Evolutionary conservation across 2,329 filamentous ascomycete genomes (phyloP), one percentile per base, ranked within the genome.

Genomic region (Fusarium haematococcum): DNA sequence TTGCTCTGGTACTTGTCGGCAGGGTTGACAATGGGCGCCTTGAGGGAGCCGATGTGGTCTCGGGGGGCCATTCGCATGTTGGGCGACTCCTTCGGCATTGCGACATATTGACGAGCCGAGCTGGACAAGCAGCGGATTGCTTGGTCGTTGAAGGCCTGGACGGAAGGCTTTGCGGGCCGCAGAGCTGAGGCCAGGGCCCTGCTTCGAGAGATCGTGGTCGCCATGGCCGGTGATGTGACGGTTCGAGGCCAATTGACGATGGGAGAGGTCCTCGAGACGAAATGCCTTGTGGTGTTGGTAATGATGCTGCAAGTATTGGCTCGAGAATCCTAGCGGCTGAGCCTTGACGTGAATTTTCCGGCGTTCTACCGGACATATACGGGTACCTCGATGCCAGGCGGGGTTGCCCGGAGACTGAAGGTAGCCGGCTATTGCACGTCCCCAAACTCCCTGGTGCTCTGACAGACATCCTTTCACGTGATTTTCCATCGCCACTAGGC

Each of bases 1-100:
- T 96, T 97, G 82, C 94, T 92, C 83, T 93, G 89, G 85, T 95
- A 97, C 85, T 97, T 97, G 89, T 98, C 97, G 84, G 94, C 90
- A 39, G 96, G 95, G 86, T 98, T 98, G 80, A 98, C 90, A 79
- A 97, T 86, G 68, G 95, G 93, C 25, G 88, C 93, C 81, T 94
- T 91, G 75, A 98, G 90, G 77, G 90, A 88, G 77, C 91, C 91
- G 69, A 87, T 79, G 48, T 86, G 84, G 72, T 87, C 85, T 77
- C 91, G 88, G 66, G 88, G 88, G 58, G 92, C 91, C 75, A 89
- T 86, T 81, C 93, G 89, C 87, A 93, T 86, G 86, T 95, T 94
- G 69, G 89, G 86, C 54, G 86, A 85, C 68, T 92, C 89, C 81
- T 90, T 89, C 76, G 90, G 88, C 75, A 91, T 83, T 77, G 86